Base-by-base conservation (phyloP, 768 basidiomycete species). In the Termitomyces bulborhizus region DNA sequence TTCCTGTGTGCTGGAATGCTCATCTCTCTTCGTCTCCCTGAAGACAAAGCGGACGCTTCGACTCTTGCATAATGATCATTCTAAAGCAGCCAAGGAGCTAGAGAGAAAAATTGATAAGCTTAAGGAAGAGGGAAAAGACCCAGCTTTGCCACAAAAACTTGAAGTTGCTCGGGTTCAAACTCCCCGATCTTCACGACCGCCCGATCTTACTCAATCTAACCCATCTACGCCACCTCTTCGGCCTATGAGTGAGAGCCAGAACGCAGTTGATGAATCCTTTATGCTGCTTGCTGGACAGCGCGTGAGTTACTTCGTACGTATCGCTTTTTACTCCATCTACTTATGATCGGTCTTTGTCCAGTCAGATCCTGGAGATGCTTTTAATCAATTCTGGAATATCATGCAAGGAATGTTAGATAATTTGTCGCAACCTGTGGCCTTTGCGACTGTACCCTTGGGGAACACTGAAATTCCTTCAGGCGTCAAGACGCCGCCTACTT, bases 311-410 rank as follows among this genome's bases (percentile, higher is more conserved):
- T 53, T 48, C 49, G 26, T 58, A 21, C 40, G 21, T 41, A 29
- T 43, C 52, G 42, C 47, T 57, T 62, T 21, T 29, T 39, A 62
- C 32, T 42, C 46, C 52, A 42, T 55, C 42, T 44, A 37, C 41
- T 53, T 32, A 32, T 32, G 53, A 51, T 40, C 46, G 40, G 32
- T 36, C 52, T 48, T 32, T 45, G 12, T 46, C 21, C 8, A 88
- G 87, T 85, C 85, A 56, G 91, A 93, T 63, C 85, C 90, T 2
- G 83, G 86, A 4, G 91, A 93, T 63, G 85, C 89, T 4, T 93
- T 93, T 73, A 90, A 91, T 64, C 81, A 90, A 62, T 93, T 93
- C 64, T 93, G 91, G 91, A 84, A 80, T 61, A 88, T 88, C 47
- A 86, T 92, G 75, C 89, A 93, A 68, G 88, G 85, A 40, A 86